Conservation (phyloP, 257 asterid genomes). For the Agastache rugosa region DNA sequence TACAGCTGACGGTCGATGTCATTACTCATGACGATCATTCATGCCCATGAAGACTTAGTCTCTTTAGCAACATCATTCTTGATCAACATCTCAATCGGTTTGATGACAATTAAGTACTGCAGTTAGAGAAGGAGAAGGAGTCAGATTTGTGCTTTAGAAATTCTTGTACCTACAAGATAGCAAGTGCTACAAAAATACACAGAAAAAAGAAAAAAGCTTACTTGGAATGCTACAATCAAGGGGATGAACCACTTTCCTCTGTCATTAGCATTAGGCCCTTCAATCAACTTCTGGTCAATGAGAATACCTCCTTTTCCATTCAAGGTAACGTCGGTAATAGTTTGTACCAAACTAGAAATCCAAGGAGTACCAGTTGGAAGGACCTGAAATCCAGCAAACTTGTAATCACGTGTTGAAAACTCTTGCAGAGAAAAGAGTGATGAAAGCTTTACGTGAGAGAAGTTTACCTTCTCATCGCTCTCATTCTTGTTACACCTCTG, state of each 20-base stretch:
- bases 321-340: conserved; percentile 64
- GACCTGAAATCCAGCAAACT: conserved; percentile 52
- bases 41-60: conserved; percentile 60
- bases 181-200: background rate
- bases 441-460: background rate
- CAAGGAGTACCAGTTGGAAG: conserved; percentile 83
- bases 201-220: conserved; percentile 40
- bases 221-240: conserved; percentile 74
- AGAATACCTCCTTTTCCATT: conserved; percentile 70
- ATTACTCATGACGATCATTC: conserved; percentile 19
- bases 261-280: conserved; percentile 85
- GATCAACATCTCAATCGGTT: conserved; percentile 68
- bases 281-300: conserved; percentile 80
- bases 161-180: background rate
- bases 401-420: background rate
- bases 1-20: background rate
- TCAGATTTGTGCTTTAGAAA: conserved; percentile 8
- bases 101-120: conserved; percentile 77
- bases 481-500: conserved; percentile 97
- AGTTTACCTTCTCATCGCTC: conserved; percentile 79
- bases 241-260: conserved; percentile 81
- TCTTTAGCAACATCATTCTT: conserved; percentile 63
- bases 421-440: background rate
- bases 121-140: background rate
- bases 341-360: conserved; percentile 80